Evolutionary conservation across 2,329 filamentous ascomycete genomes (phyloP), one percentile per base, ranked within the genome.

Genomic region (Aspergillus brasiliensis): DNA sequence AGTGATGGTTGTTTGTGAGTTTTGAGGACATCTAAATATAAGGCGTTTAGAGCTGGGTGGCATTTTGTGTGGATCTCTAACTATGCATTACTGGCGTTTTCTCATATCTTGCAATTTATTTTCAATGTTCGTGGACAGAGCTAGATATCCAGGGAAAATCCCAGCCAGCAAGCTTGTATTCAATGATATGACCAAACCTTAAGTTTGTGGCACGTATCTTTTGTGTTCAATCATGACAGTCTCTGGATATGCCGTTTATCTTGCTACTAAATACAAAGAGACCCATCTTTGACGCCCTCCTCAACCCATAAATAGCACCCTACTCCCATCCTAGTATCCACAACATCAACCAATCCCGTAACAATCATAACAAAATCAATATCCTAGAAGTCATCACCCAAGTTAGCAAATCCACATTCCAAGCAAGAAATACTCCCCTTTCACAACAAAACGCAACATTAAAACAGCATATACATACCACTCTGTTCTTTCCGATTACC

Each of bases 401-500:
- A 25, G 40, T 55, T 44, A 55, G 52, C 40, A 55, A 42, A 34
- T 13, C 10, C 38, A 55, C n/a, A 34, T 11, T 6, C 44, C 8
- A 48, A 13, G 25, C 25, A 25, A 25, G 4, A 4, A 25, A 25
- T 25, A 1, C 25, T 6, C 25, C 3, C 25, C 25, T 6, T 6
- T 6, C 25, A 4, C 23, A 28, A 40, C 23, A 17, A 37, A 56
- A 58, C 37, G 1, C 5, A 8, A 19, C 5, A 21, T 3, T 8
- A n/a, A 34, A 58, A 21, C 19, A 3, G 21, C 28, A 40, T 3
- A 40, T 31, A 73, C 74, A 63, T 69, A 80, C 81, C 81, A 63
- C 77, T 78, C 66, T 83, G 80, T 56, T 83, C 80, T 59, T 69
- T 76, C 54, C 80, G 74, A 48, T 66, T 67, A 51, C 70, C 71